A percentile compares a stretch with the other conserved stretches of the same genome.
phyloP scores from a whole-genome alignment of 176 grass and related monocot species.

The Ensete glaucum region DNA sequence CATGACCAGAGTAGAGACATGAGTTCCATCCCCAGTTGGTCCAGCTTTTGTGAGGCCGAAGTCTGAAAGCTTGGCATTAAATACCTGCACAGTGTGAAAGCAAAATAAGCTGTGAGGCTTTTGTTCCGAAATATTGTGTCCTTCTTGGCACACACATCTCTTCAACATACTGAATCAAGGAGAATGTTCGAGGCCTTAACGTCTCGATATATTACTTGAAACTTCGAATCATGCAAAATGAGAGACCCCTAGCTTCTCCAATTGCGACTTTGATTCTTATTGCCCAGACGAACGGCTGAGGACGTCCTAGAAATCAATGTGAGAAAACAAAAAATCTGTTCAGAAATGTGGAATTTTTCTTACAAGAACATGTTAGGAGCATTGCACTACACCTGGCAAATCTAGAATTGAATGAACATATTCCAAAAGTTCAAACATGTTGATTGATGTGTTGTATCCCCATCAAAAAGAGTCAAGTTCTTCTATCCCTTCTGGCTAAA shows the following conservation, averaged over 20 bases:
- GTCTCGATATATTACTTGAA: conserved; percentile 88
- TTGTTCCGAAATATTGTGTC: too few species aligned
- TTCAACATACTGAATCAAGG: conserved; percentile 60
- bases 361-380: too few species aligned
- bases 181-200: conserved; percentile 92
- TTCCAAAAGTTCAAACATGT: too few species aligned
- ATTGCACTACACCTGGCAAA: too few species aligned
- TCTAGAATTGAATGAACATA: too few species aligned
- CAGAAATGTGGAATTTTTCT: too few species aligned
- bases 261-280: conserved; percentile 84
- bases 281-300: conserved; percentile 64
- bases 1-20: conserved; percentile 94
- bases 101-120: conserved; percentile 2
- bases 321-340: neutral
- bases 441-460: too few species aligned
- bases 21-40: conserved; percentile 81
- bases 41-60: conserved; percentile 93
- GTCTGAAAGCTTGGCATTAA: conserved; percentile 84
- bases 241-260: conserved; percentile 72
- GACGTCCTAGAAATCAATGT: conserved; percentile 35
- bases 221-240: conserved; percentile 69
- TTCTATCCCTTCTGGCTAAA: neutral
- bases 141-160: neutral
- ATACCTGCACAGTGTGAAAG: conserved; percentile 40
- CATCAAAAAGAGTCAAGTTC: too few species aligned